Evolutionary conservation across 352 stramenopile species (phyloP).

Genomic region (Plasmopara viticola): DNA sequence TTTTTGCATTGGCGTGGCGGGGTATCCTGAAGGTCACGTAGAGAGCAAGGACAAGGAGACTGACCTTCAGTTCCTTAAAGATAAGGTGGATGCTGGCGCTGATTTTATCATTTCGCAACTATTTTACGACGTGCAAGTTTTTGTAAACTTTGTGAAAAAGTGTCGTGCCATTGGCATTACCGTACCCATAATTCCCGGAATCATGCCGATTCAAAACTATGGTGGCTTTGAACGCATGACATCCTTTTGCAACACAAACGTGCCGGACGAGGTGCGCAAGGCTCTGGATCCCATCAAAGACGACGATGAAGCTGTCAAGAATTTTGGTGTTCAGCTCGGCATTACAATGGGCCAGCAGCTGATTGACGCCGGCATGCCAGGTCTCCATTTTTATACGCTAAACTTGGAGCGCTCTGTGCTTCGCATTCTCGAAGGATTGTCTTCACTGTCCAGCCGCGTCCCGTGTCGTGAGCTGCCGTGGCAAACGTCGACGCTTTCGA

Average conservation of each 20-base stretch:
- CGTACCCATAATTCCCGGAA: conserved; percentile 94
- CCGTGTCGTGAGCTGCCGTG: conserved; percentile 85
- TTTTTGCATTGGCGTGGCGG: no score
- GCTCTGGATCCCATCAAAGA: conserved; percentile 92
- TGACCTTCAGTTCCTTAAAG: no score
- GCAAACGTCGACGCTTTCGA: conserved; percentile 73
- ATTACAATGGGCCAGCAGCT: conserved; percentile 93
- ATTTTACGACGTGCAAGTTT: no score
- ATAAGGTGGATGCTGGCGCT: no score
- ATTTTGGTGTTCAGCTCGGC: conserved; percentile 93
- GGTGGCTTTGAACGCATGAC: conserved; percentile 98
- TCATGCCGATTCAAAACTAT: conserved; percentile 99
- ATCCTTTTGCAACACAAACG: conserved; percentile 93
- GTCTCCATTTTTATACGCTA: conserved; percentile 94
- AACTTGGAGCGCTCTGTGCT: conserved; percentile 89
- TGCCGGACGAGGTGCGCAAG: conserved; percentile 38
- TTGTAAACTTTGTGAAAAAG: no score
- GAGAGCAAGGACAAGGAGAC: no score
- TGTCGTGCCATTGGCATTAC: no score
- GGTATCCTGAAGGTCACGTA: no score
- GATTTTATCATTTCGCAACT: no score
- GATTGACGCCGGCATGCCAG: conserved; percentile 79
- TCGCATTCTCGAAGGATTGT: conserved; percentile 83
- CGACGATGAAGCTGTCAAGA: conserved; percentile 94
- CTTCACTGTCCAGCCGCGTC: conserved; percentile 39